Evolutionary conservation across 1,139 yeast species (phyloP).

Genomic region (Zygosaccharomyces pseudobailii): DNA sequence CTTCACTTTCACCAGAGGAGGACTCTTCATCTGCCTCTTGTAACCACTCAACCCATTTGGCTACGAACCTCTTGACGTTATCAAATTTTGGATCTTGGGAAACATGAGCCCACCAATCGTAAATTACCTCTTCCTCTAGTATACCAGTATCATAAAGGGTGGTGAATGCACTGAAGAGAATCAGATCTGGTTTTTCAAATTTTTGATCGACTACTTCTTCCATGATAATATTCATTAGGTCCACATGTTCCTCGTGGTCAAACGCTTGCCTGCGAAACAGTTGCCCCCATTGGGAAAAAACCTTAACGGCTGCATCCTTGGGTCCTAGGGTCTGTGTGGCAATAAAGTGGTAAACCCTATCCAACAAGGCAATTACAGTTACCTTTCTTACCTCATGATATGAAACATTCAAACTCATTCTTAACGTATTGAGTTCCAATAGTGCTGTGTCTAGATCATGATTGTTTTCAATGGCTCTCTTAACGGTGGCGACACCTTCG

Average conservation of each 20-base stretch:
- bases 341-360: conserved; percentile 64
- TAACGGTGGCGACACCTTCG: conserved; percentile 93
- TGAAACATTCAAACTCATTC: conserved; percentile 96
- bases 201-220: conserved; percentile 31
- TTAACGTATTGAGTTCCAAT: conserved; percentile 82
- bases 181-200: conserved; percentile 31
- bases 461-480: conserved; percentile 83
- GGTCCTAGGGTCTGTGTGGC: conserved; percentile 70
- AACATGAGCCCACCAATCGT: conserved; percentile 70
- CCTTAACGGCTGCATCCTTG: conserved; percentile 69
- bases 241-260: conserved; percentile 70
- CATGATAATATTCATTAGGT: conserved; percentile 54
- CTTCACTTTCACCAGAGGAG: conserved; percentile 39
- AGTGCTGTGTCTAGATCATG: conserved; percentile 92
- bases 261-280: conserved; percentile 78
- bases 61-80: conserved; percentile 53
- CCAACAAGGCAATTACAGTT: conserved; percentile 66
- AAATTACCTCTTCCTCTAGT: conserved; percentile 72
- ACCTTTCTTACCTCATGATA: conserved; percentile 89
- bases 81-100: conserved; percentile 43
- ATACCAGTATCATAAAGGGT: conserved; percentile 76
- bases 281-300: conserved; percentile 77
- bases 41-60: conserved; percentile 82
- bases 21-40: conserved; percentile 82
- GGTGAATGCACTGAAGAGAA: conserved; percentile 56